phyloP scores from a whole-genome alignment of 1,284 basidiomycete species.

The Microstroma glucosiphilum region DNA sequence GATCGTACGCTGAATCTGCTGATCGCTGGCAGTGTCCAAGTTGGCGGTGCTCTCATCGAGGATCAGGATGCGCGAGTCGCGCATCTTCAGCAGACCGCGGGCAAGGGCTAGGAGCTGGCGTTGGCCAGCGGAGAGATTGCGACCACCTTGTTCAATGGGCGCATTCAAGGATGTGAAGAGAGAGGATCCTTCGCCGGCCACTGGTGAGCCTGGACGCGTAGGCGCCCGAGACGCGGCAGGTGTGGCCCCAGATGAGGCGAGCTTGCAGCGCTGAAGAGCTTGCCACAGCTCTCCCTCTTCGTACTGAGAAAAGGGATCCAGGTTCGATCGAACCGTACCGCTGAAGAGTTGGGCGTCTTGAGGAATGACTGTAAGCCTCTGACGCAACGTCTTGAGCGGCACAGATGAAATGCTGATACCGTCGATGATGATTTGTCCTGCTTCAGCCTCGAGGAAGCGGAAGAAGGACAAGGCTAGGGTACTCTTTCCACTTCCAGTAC shows the following conservation, averaged over 20 bases:
- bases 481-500: constrained; percentile 79
- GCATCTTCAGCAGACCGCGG: constrained; percentile 55
- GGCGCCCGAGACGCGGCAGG: constrained; percentile 18
- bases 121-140: constrained; percentile 57
- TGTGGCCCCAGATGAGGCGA: constrained; percentile 35
- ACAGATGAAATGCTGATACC: constrained; percentile 80
- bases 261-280: constrained; percentile 54
- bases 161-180: constrained; percentile 56
- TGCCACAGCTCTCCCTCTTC: constrained; percentile 63
- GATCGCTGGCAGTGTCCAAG: constrained; percentile 53
- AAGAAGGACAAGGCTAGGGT: constrained; percentile 89
- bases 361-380: constrained; percentile 78
- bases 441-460: constrained; percentile 79
- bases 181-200: constrained; percentile 25
- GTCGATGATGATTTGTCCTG: constrained; percentile 76
- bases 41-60: constrained; percentile 57
- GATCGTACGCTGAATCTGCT: constrained; percentile 55
- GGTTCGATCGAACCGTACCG: constrained; percentile 47
- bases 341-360: constrained; percentile 61
- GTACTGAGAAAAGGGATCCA: constrained; percentile 64
- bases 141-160: constrained; percentile 55
- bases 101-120: constrained; percentile 58
- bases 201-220: constrained; percentile 26
- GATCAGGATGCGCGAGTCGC: constrained; percentile 56
- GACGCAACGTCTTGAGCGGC: constrained; percentile 77